A percentile compares a stretch with the other conserved stretches of the same genome.
These are phyloP conservation scores for Verbena officinalis DNA, from an alignment of 257 asterid genomes.

Conservation along the genomic window DNA sequence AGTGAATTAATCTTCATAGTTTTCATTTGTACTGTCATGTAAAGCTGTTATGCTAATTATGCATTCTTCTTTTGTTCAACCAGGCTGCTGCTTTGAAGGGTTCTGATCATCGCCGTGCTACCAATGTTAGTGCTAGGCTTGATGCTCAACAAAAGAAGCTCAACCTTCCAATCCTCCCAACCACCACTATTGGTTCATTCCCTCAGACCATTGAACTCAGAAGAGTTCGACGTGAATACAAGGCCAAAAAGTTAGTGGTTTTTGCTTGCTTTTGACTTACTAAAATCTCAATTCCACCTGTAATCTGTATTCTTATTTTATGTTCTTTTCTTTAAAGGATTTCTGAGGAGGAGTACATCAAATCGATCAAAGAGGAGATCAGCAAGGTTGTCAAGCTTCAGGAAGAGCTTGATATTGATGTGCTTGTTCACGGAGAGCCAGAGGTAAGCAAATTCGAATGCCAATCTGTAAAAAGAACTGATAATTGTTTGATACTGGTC, in stretches of 20 bases:
- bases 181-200: slow-evolving; percentile 98
- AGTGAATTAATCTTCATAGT: slow-evolving; percentile 40
- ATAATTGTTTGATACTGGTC: background rate
- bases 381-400: slow-evolving; percentile 93
- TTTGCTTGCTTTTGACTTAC: background rate
- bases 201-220: slow-evolving; percentile 94
- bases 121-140: slow-evolving; percentile 89
- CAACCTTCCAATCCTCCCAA: slow-evolving; percentile 94
- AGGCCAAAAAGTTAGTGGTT: slow-evolving; percentile 79
- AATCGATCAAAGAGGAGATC: slow-evolving; percentile 85
- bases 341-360: slow-evolving; percentile 84
- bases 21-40: background rate
- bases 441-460: slow-evolving; percentile 58
- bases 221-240: slow-evolving; percentile 97
- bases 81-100: slow-evolving; percentile 86
- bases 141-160: slow-evolving; percentile 98
- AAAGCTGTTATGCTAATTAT: slow-evolving; percentile 17
- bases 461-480: background rate
- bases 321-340: slow-evolving; percentile 50
- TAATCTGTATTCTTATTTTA: slow-evolving; percentile 23
- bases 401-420: slow-evolving; percentile 98
- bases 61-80: slow-evolving; percentile 22
- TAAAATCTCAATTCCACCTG: background rate
- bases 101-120: slow-evolving; percentile 96
- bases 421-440: slow-evolving; percentile 98